Evolutionary conservation across 148 eudicot species (phyloP), one percentile per base, ranked within the genome.

Genomic region (Chenopodium album): DNA sequence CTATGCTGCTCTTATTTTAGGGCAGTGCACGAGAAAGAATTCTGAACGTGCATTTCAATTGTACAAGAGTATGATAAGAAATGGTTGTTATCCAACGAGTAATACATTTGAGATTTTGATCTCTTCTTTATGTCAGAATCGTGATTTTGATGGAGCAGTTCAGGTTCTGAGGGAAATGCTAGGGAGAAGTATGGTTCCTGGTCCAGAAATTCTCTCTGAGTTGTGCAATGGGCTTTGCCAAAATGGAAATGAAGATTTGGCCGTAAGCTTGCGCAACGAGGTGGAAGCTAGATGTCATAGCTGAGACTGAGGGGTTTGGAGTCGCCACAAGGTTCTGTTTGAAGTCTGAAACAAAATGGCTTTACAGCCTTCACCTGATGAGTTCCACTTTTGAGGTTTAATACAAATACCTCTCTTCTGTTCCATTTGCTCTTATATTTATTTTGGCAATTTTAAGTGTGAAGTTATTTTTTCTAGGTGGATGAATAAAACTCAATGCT

Each of bases 21-120:
- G 98, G 74, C 96, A 95, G 80, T 93, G 98, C 75, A 82, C 77
- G 54, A 92, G 91, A 81, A 90, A 87, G 80, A 92, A 95, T 78
- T 83, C 94, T 7, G 98, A 89, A 52, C 92, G 94, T 37, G 98
- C 93, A 29, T 87, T 91, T 85, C 91, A 91, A 52, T 66, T 95
- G 12, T 95, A 91, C 71, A 90, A 75, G 79, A 90, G 90, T 81
- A 93, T 93, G 97, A 82, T 90, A 71, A 81, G 86, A 82, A 89
- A 84, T 52, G 90, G 92, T 54, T 89, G 88, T 86, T 86, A 86
- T 82, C 97, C 96, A 9, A 86, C 92, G 82, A 81, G 67, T 77
- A 71, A 63, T 29, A 90, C 92, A 26, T 86, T 77, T 31, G 88
- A 85, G 78, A 87, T 82, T 69, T 76, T 95, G 81, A 79, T 92